Evolutionary conservation across 805 yeast species (phyloP).

Genomic region (Ogataea polymorpha): DNA sequence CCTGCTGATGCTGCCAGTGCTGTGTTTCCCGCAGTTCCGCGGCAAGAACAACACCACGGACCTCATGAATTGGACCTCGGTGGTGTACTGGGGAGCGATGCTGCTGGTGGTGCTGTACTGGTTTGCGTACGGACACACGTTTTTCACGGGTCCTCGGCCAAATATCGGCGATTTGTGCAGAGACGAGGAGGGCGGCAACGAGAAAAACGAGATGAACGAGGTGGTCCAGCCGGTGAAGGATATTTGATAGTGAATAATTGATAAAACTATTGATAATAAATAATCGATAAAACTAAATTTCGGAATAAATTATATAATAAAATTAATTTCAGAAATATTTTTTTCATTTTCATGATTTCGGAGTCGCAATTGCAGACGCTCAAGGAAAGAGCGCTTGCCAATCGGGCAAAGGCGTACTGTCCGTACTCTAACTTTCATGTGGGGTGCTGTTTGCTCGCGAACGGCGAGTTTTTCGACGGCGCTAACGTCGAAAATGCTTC

Average conservation of each 20-base stretch:
- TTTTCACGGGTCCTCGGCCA: slow-evolving; percentile 61
- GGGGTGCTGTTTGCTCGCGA: slow-evolving; percentile 65
- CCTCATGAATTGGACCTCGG: slow-evolving; percentile 61
- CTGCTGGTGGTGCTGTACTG: slow-evolving; percentile 49
- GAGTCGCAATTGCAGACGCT: slow-evolving; percentile 6
- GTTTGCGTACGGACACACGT: slow-evolving; percentile 50
- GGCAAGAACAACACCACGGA: slow-evolving; percentile 36
- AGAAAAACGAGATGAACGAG: slow-evolving; percentile 2
- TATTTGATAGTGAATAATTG: too few species aligned
- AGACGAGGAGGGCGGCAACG: slow-evolving; percentile 14
- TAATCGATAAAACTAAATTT: too few species aligned
- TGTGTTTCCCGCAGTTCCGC: slow-evolving; percentile 53
- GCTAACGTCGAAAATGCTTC: slow-evolving; percentile 94
- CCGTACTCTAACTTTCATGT: slow-evolving; percentile 81
- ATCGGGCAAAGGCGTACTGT: slow-evolving; percentile 47
- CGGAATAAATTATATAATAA: too few species aligned
- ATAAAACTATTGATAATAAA: too few species aligned
- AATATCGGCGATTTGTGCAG: slow-evolving; percentile 39
- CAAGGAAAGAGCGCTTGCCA: slow-evolving; percentile 19
- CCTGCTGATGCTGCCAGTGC: slow-evolving; percentile 53
- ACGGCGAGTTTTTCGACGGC: slow-evolving; percentile 55
- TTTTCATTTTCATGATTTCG: not conserved
- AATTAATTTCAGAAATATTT: not conserved
- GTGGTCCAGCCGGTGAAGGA: slow-evolving; percentile 2
- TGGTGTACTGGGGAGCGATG: slow-evolving; percentile 61